Evolutionary conservation across 805 yeast species (phyloP), one percentile per base, ranked within the genome.

Genomic region (Torulaspora delbrueckii): DNA sequence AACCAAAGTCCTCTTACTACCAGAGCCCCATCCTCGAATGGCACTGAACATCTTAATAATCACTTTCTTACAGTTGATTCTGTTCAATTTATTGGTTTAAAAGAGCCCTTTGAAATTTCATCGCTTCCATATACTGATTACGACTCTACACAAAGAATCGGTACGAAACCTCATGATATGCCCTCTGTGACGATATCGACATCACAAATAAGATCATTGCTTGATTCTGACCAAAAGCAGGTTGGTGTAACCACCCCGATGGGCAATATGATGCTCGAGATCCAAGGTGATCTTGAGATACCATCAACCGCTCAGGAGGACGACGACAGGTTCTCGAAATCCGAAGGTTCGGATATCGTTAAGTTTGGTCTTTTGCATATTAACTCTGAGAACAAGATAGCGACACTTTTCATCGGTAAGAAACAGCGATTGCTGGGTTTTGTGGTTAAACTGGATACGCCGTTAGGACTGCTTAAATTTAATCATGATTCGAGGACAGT

Each of bases 391-490:
- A 50, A 37, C 16, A 59, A 62, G 16, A 73, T 71, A 35, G 86
- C 81, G 0, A 78, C 82, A 0, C 59, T 86, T 41, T 79, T 69
- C 48, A 73, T 86, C 8, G 86, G 90, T 2, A 80, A 76, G 22
- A 78, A 86, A 4, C 95, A 86, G 59, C 68, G 91, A 50, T 63
- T 86, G 22, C 51, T 84, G 18, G 95, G 95, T 0, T 66, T 69
- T 2, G 58, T 85, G 2, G 81, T 76, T 31, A 70, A 75, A 14
- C 58, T 86, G 9, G 81, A 77, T 8, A 76, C 80, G 0, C 93
- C 95, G 0, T 57, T 85, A 37, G 93, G 82, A 0, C 67, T 86
- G 8, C 53, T 86, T 53, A 71, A 73, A 53, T 70, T 83, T 16
- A 51, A 54, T 16, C 48, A 50, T 4, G 50, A 52, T 1, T 60